Percentiles rank a stretch among this genome's conserved stretches.
Conservation (phyloP, 1,284 basidiomycete species). For the Cryptococcus sp. region DNA sequence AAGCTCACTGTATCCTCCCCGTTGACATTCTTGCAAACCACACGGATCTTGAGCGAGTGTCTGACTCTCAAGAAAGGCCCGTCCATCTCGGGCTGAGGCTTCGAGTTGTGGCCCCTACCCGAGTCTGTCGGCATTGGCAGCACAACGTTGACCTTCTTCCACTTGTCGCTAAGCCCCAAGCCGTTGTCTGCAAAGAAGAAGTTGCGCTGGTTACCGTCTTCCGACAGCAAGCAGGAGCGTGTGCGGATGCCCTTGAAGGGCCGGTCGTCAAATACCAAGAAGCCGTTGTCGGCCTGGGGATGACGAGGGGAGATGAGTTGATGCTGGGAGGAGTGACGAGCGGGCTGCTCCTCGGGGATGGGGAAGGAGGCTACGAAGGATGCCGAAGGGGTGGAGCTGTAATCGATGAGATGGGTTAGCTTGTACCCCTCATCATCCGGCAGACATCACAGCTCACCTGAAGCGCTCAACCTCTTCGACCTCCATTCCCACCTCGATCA, state of each 20-base stretch:
- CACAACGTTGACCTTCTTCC: slow-evolving; percentile 44
- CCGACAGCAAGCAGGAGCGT: slow-evolving; percentile 30
- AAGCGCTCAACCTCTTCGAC: slow-evolving; percentile 44
- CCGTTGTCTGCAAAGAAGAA: slow-evolving; percentile 43
- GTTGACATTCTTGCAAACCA: slow-evolving; percentile 28
- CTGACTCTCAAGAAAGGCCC: slow-evolving; percentile 39
- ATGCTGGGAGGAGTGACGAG: slow-evolving; percentile 18
- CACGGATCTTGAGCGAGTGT: slow-evolving; percentile 41
- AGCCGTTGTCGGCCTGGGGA: slow-evolving; percentile 17
- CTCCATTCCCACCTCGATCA: slow-evolving; percentile 46
- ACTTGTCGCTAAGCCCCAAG: slow-evolving; percentile 30
- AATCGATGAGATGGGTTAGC: background rate
- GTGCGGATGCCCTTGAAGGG: slow-evolving; percentile 18
- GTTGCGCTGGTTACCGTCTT: slow-evolving; percentile 37
- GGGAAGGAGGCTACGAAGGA: slow-evolving; percentile 30
- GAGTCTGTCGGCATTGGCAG: slow-evolving; percentile 35
- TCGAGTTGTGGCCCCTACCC: slow-evolving; percentile 7
- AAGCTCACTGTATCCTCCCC: slow-evolving; percentile 21
- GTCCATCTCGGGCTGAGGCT: slow-evolving; percentile 31
- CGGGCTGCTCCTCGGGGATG: slow-evolving; percentile 36
- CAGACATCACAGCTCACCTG: slow-evolving; percentile 24
- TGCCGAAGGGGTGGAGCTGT: slow-evolving; percentile 27
- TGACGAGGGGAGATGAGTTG: slow-evolving; percentile 29
- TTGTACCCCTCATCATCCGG: background rate
- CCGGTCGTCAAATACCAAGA: slow-evolving; percentile 10